Evolutionary conservation across 805 yeast species (phyloP).

Genomic region (Candida montana): DNA sequence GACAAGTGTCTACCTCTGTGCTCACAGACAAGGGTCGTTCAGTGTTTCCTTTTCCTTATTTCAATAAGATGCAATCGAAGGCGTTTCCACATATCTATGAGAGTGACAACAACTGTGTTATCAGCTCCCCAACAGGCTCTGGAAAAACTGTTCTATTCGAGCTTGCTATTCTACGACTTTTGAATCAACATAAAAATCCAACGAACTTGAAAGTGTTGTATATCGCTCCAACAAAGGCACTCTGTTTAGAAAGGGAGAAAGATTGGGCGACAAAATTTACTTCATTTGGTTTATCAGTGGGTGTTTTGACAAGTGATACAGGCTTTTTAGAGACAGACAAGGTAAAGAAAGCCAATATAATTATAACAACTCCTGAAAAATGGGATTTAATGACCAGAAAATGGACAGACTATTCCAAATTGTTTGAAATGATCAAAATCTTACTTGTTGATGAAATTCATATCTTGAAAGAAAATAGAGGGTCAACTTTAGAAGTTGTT

Average conservation of each 20-base stretch:
- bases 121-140: conserved; percentile 55
- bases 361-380: conserved; percentile 58
- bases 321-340: conserved; percentile 37
- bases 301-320: conserved; percentile 53
- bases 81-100: conserved; percentile 36
- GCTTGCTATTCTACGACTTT: conserved; percentile 39
- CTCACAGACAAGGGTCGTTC: conserved; percentile 35
- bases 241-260: conserved; percentile 44
- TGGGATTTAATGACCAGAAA: conserved; percentile 54
- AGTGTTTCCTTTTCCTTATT: conserved; percentile 30
- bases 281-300: conserved; percentile 36
- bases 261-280: conserved; percentile 43
- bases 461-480: conserved; percentile 39
- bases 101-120: conserved; percentile 35
- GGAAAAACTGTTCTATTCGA: conserved; percentile 55
- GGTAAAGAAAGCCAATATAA: conserved; percentile 44
- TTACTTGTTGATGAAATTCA: conserved; percentile 46
- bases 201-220: conserved; percentile 36
- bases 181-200: conserved; percentile 24
- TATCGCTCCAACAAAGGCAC: conserved; percentile 56
- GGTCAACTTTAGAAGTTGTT: conserved; percentile 44
- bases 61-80: conserved; percentile 48
- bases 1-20: conserved; percentile 13
- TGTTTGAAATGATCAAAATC: conserved; percentile 39
- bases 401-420: conserved; percentile 37